phyloP scores from a whole-genome alignment of 1,284 basidiomycete species.

The Boletellus deceptivus region DNA sequence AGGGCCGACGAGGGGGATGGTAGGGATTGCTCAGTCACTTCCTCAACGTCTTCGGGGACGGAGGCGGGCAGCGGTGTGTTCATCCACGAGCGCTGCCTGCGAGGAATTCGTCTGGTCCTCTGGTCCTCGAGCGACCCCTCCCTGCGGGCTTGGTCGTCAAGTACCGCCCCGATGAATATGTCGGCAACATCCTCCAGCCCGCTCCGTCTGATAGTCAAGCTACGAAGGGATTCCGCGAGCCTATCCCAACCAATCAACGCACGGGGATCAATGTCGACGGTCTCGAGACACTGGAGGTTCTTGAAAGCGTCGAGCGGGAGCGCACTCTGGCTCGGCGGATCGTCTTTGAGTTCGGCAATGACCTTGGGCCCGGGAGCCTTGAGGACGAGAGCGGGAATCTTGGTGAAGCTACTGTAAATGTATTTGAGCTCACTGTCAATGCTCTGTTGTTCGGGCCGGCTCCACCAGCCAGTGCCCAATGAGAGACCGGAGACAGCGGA shows the following conservation, averaged over 20 bases:
- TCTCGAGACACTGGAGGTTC: conserved; percentile 73
- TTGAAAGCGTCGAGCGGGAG: conserved; percentile 84
- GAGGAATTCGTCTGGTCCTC: conserved; percentile 45
- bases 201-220: conserved; percentile 73
- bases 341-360: conserved; percentile 69
- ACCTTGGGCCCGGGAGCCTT: conserved; percentile 58
- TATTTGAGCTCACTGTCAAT: conserved; percentile 79
- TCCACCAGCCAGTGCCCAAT: conserved; percentile 70
- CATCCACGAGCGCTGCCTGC: conserved; percentile 50
- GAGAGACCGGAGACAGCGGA: conserved; percentile 77
- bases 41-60: conserved; percentile 59
- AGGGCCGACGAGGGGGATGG: conserved; percentile 40
- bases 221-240: conserved; percentile 67
- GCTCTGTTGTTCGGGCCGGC: conserved; percentile 51
- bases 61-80: conserved; percentile 54
- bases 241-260: conserved; percentile 84
- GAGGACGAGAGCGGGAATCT: conserved; percentile 75
- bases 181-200: conserved; percentile 83
- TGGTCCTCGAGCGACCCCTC: conserved; percentile 50
- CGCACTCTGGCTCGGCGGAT: conserved; percentile 72
- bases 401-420: conserved; percentile 85
- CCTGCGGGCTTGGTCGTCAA: conserved; percentile 68
- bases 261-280: conserved; percentile 80
- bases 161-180: conserved; percentile 73
- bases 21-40: conserved; percentile 36